A percentile compares a stretch with the other conserved stretches of the same genome.
Conservation (phyloP, 805 yeast species). For the Cyberlindnera mississippiensis region DNA sequence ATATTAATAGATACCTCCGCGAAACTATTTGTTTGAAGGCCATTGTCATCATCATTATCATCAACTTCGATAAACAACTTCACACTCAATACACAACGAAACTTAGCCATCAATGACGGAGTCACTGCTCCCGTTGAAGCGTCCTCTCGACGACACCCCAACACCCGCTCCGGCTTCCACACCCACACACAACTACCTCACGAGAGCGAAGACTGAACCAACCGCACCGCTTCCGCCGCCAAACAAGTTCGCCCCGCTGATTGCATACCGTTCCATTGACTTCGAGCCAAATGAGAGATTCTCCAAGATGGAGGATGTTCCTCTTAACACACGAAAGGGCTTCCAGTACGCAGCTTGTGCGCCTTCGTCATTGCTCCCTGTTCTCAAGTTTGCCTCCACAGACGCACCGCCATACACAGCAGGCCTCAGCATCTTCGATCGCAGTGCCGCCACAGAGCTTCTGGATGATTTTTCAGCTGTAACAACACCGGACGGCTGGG, state of each 20-base stretch:
- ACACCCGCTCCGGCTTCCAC: no score
- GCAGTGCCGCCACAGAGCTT: slow-evolving; percentile 53
- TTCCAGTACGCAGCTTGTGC: slow-evolving; percentile 78
- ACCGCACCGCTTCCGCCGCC: neutral
- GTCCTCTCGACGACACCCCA: neutral
- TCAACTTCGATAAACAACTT: neutral
- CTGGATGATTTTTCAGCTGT: slow-evolving; percentile 39
- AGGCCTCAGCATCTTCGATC: slow-evolving; percentile 62
- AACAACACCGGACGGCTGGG: slow-evolving; percentile 71
- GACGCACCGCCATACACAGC: slow-evolving; percentile 67
- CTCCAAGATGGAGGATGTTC: slow-evolving; percentile 66
- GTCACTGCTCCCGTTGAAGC: slow-evolving; percentile 5
- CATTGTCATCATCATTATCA: neutral
- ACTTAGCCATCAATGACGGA: neutral
- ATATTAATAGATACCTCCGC: no score
- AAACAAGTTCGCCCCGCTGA: slow-evolving; percentile 25
- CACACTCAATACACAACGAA: neutral
- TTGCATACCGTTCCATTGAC: slow-evolving; percentile 22
- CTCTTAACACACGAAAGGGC: slow-evolving; percentile 66
- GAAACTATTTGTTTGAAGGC: no score
- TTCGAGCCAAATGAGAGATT: slow-evolving; percentile 28
- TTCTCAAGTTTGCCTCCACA: slow-evolving; percentile 62
- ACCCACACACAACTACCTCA: slow-evolving; percentile 5
- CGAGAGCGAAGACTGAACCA: slow-evolving; percentile 7
- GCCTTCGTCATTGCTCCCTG: slow-evolving; percentile 57